Conservation (phyloP, 2,329 filamentous ascomycete genomes). For the Rasamsonia emersonii region DNA sequence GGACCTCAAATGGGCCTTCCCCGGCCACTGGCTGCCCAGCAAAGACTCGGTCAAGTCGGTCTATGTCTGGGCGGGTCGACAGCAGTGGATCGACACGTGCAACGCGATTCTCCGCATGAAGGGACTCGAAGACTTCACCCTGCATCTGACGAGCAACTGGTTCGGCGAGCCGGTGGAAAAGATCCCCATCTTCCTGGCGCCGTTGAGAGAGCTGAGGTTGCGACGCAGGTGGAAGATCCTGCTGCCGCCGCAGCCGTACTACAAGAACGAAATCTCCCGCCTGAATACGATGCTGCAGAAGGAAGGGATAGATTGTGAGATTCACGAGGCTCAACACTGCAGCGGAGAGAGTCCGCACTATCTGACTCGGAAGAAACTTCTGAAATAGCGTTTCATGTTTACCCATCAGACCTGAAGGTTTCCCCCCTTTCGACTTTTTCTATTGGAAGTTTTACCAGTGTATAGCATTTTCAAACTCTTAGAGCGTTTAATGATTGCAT, state of each 20-base stretch:
- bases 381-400: too few species aligned
- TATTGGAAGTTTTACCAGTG: too few species aligned
- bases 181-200: constrained; percentile 27
- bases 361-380: too few species aligned
- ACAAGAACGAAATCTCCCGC: constrained; percentile 20
- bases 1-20: constrained; percentile 32
- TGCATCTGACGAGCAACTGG: constrained; percentile 26
- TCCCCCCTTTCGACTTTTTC: too few species aligned
- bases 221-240: constrained; percentile 20
- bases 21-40: constrained; percentile 31
- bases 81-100: constrained; percentile 31
- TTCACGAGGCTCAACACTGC: constrained; percentile 11
- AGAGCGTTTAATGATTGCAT: too few species aligned
- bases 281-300: constrained; percentile 22
- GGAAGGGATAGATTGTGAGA: constrained; percentile 25
- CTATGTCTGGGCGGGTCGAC: constrained; percentile 28
- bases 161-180: constrained; percentile 29
- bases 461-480: too few species aligned
- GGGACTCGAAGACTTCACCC: constrained; percentile 20
- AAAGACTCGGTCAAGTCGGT: constrained; percentile 31
- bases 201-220: constrained; percentile 19
- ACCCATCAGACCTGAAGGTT: too few species aligned
- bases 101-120: constrained; percentile 17
- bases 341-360: too few species aligned
- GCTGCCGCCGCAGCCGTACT: constrained; percentile 26